Conservation (phyloP, 441 rosid species). For the Erodium trifolium region DNA sequence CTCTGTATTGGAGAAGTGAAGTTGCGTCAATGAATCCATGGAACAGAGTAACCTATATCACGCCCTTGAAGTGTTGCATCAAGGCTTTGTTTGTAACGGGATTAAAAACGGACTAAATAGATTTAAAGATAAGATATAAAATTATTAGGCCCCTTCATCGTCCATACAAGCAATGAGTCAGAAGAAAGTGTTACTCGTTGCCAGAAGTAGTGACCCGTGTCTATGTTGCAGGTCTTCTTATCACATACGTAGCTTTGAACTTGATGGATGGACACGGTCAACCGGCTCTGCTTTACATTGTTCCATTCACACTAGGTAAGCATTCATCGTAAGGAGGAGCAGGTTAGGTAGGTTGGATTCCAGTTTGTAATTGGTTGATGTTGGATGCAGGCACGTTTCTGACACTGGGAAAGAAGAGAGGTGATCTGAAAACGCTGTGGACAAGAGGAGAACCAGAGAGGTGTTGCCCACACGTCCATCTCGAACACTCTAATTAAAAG, state of each 20-base stretch:
- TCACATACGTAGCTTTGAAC: constrained; percentile 60
- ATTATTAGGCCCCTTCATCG: neutral
- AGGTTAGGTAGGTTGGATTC: too few relatives aligned
- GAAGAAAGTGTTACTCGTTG: neutral
- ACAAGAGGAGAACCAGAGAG: constrained; percentile 69
- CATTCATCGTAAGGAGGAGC: too few relatives aligned
- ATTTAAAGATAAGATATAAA: too few relatives aligned
- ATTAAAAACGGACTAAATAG: neutral
- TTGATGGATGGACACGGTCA: constrained; percentile 82
- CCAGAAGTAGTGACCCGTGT: too few relatives aligned
- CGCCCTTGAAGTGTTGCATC: neutral
- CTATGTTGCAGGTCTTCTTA: constrained; percentile 43
- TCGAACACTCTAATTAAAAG: constrained; percentile 24
- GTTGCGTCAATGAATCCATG: neutral
- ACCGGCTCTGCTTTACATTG: constrained; percentile 66
- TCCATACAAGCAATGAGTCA: neutral
- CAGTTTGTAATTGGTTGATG: neutral
- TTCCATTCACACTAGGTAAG: constrained; percentile 67
- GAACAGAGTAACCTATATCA: neutral
- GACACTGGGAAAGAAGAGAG: constrained; percentile 73
- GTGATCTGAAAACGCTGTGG: constrained; percentile 73
- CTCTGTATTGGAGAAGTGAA: neutral
- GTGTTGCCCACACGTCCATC: constrained; percentile 59
- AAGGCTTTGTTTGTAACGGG: neutral
- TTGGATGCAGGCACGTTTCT: constrained; percentile 58